These are phyloP conservation scores for Metschnikowia santaceciliae DNA, from an alignment of 805 yeast species.

Conservation along the genomic window DNA sequence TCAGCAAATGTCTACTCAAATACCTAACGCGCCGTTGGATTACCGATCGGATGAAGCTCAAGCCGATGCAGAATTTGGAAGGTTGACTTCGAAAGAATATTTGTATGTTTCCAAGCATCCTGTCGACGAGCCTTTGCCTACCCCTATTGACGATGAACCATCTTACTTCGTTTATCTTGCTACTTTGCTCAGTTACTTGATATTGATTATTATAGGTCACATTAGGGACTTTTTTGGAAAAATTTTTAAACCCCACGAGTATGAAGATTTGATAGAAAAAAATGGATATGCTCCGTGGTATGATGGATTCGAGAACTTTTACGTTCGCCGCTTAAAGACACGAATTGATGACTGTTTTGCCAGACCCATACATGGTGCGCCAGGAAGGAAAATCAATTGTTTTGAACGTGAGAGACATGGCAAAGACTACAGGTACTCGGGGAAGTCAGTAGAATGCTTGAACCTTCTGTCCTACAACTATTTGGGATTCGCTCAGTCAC, in stretches of 20 bases:
- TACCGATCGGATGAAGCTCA: constrained; percentile 27
- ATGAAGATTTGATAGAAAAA: constrained; percentile 62
- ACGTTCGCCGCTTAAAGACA: constrained; percentile 84
- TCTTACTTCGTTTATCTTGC: constrained; percentile 74
- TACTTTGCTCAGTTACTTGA: constrained; percentile 81
- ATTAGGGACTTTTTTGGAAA: constrained; percentile 84
- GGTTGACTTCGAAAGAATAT: constrained; percentile 59
- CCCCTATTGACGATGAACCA: constrained; percentile 78
- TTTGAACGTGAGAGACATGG: constrained; percentile 74
- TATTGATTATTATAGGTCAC: constrained; percentile 85
- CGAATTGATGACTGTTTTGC: constrained; percentile 94
- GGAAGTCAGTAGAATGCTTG: constrained; percentile 70
- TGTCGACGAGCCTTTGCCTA: constrained; percentile 52
- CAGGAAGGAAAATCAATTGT: constrained; percentile 85
- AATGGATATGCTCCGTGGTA: constrained; percentile 97
- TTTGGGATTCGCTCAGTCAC: constrained; percentile 94
- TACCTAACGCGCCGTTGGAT: constrained; percentile 41
- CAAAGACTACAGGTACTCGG: constrained; percentile 65
- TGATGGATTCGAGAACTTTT: constrained; percentile 89
- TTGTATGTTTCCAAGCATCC: constrained; percentile 60
- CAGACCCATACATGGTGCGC: constrained; percentile 95
- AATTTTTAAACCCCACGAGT: constrained; percentile 61
- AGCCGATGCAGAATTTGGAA: constrained; percentile 69
- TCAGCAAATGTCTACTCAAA: constrained; percentile 17
- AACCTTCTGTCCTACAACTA: constrained; percentile 91